phyloP scores from a whole-genome alignment of 192 early-diverging fungal genomes.

The Backusella luteola region DNA sequence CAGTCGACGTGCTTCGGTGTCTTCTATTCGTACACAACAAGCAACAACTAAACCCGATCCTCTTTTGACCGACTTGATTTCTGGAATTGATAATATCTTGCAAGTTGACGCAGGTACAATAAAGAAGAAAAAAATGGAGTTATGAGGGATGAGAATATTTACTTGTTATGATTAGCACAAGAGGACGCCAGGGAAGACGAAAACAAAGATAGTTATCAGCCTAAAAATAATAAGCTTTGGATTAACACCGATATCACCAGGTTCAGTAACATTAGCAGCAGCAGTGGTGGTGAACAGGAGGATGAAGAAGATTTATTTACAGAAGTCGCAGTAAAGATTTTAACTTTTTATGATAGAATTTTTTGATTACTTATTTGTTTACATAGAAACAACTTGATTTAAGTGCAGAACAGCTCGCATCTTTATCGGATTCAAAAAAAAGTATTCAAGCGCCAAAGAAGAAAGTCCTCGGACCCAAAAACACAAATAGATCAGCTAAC shows the following conservation, averaged over 20 bases:
- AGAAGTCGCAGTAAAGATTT: conserved; percentile 13
- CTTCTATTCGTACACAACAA: conserved; percentile 6
- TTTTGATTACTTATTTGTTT: neutral
- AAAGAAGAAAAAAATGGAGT: neutral
- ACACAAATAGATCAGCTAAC: neutral
- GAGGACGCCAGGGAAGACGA: neutral
- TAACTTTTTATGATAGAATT: neutral
- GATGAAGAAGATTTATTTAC: conserved; percentile 11
- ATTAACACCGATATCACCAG: neutral
- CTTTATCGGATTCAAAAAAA: neutral
- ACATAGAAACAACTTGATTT: conserved; percentile 14
- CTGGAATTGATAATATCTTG: neutral
- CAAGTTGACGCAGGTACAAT: neutral
- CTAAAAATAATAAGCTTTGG: neutral
- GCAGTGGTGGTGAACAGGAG: neutral
- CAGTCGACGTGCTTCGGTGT: neutral
- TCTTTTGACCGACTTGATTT: neutral
- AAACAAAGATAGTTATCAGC: neutral
- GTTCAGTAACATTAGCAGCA: neutral
- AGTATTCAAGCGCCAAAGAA: neutral
- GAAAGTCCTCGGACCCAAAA: neutral
- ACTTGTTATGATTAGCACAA: neutral
- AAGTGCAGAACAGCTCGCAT: conserved; percentile 1
- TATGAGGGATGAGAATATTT: neutral
- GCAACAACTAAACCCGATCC: neutral